Evolutionary conservation across 2,329 filamentous ascomycete genomes (phyloP), one percentile per base, ranked within the genome.

Genomic region (Cercospora sesami): DNA sequence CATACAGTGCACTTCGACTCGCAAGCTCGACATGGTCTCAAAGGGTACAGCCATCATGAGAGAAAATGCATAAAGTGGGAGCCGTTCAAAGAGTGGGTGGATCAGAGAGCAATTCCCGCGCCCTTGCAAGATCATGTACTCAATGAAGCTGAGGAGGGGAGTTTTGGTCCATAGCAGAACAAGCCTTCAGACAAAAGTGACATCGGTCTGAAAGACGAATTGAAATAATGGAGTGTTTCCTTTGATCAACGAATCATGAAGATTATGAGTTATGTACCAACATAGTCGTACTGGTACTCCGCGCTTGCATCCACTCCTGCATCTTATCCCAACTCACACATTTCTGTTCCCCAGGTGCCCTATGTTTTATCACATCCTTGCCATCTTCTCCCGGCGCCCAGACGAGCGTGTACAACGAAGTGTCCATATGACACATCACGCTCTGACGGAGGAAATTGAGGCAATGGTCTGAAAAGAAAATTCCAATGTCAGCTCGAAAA

Each of bases 371-470:
- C 4, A 66, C 59, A 51, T 55, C 31, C 45, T 59, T 39, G 3
- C 55, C 60, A 31, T 58, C 58, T 12, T 66, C 60, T 12, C 63
- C 65, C 2, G 63, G 65, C 28, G 64, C 60, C 68, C 68, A 70
- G 2, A 62, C 65, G 16, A 70, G 36, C 5, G 68, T 68, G 21
- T 70, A 68, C 18, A 70, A 26, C 12, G 58, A 59, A 23, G 60
- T 63, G 28, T 70, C 68, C 45, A 65, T 64, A 36, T 70, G 65
- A 26, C 68, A 70, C 68, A 70, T 70, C 28, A 70, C 61, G 9
- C 60, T 63, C 59, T 70, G 68, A 9, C 63, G 59, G 1, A 70
- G 31, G 30, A 67, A 67, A 21, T 70, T 63, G 10, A 70, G 61
- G 31, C 68, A 70, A n/a, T 70, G 68, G 59, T 70, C 68, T 55